Conservation (phyloP, 306 rosid genomes). For the Purshia tridentata region DNA sequence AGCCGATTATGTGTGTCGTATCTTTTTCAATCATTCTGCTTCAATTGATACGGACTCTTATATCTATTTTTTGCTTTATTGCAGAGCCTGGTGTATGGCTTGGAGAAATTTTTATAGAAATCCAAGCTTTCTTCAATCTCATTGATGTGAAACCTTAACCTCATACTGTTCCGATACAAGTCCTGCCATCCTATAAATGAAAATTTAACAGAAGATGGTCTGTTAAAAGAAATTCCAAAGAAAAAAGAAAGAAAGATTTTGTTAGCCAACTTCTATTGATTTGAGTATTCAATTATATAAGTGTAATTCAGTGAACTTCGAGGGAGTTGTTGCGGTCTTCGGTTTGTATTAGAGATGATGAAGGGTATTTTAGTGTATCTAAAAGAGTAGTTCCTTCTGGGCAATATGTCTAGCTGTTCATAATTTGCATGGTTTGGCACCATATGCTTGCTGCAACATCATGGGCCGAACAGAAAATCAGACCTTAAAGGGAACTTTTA, state of each 20-base stretch:
- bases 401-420: not conserved
- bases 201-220: constrained; percentile 19
- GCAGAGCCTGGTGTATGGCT: constrained; percentile 92
- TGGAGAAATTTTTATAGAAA: constrained; percentile 76
- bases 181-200: constrained; percentile 27
- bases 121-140: constrained; percentile 19
- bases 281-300: not conserved
- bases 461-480: too few species aligned
- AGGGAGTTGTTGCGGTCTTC: not conserved
- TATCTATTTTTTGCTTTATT: constrained; percentile 10
- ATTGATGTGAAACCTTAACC: constrained; percentile 21
- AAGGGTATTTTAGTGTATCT: not conserved
- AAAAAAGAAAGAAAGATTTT: not conserved
- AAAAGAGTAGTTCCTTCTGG: not conserved
- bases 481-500: not conserved
- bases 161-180: constrained; percentile 15
- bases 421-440: too few species aligned
- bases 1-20: constrained; percentile 15
- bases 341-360: not conserved
- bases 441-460: too few species aligned
- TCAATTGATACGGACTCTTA: constrained; percentile 9
- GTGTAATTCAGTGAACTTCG: constrained; percentile 4
- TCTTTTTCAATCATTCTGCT: constrained; percentile 22
- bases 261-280: not conserved
- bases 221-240: constrained; percentile 15